Base-by-base conservation (phyloP, 352 stramenopile species). In the Phytophthora constricta region DNA sequence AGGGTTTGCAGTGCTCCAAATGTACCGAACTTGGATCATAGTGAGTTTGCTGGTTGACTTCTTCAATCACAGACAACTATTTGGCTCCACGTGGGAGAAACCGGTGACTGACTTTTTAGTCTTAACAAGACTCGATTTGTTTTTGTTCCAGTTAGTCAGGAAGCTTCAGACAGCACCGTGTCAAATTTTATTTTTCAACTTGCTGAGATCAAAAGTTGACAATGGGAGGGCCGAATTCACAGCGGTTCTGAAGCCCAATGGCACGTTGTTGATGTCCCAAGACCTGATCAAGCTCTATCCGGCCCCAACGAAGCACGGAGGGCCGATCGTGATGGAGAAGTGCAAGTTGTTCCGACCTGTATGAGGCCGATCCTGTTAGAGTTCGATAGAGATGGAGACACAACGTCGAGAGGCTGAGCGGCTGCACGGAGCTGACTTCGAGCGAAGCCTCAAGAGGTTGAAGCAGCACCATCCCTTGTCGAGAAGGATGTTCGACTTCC, bases 291-390 rank as follows among this genome's bases (percentile, higher is more conserved):
- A 37, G 31, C 7, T 37, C 7, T 37, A 37, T 37, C 31, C 39
- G 10, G 39, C 13, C 17, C 7, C 39, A 19, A 22, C 39, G 39
- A n/a, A 46, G 17, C 10, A 22, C 7, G 39, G 14, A 22, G 39
- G 8, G 17, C 39, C 10, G 10, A 46, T 22, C 17, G n/a, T 14
- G 39, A 7, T 46, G 7, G 39, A 46, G n/a, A 22, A 46, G 5
- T 46, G 39, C 39, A 19, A 46, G 17, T 20, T 59, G n/a, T 54
- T 69, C 52, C 27, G 52, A 51, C 4, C 13, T 53, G 19, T 69
- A 64, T 23, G 45, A 48, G 23, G 26, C 49, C 28, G 54, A 49
- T 67, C 59, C 20, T 67, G 53, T 43, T 16, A 54, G 8, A 27
- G 27, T 11, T 66, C 49, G 37, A 45, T 7, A 34, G 8, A 19